phyloP scores from a whole-genome alignment of 2,329 filamentous ascomycete genomes.

The Claviceps purpurea region DNA sequence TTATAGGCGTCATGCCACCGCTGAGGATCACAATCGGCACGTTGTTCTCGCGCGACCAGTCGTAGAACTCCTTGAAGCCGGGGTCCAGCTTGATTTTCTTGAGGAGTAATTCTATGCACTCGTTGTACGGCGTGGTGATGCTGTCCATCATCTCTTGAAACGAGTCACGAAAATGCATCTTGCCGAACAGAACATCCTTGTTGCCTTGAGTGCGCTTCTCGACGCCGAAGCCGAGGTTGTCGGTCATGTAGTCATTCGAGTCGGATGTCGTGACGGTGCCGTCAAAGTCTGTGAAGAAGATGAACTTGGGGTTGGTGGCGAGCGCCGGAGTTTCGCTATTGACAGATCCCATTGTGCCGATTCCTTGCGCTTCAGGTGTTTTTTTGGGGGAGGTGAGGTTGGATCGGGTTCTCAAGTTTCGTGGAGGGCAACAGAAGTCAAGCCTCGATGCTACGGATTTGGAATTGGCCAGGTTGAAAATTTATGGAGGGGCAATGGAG shows the following conservation, averaged over 20 bases:
- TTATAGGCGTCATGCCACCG: constrained; percentile 86
- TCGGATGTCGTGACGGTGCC: constrained; percentile 75
- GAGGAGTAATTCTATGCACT: constrained; percentile 68
- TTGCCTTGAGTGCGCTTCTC: constrained; percentile 61
- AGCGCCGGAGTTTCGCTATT: constrained; percentile 40
- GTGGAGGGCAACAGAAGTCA: background rate
- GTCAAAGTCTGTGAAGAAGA: constrained; percentile 99
- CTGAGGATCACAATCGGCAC: constrained; percentile 86
- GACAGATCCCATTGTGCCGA: constrained; percentile 28
- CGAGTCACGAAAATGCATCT: constrained; percentile 64
- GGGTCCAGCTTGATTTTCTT: constrained; percentile 82
- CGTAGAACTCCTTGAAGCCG: constrained; percentile 74
- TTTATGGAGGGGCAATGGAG: background rate
- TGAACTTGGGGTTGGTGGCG: constrained; percentile 64
- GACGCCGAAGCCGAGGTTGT: constrained; percentile 75
- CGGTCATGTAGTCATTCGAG: constrained; percentile 63
- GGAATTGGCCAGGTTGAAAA: background rate
- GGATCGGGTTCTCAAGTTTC: too few relatives aligned
- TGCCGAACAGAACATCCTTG: constrained; percentile 58
- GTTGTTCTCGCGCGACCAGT: constrained; percentile 68
- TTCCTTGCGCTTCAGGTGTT: background rate
- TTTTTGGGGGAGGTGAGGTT: too few relatives aligned
- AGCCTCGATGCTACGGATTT: background rate
- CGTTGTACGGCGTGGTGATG: constrained; percentile 62
- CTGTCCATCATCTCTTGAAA: constrained; percentile 91